Evolutionary conservation across 1,139 yeast genomes (phyloP).

Genomic region (Wickerhamomyces sp.): DNA sequence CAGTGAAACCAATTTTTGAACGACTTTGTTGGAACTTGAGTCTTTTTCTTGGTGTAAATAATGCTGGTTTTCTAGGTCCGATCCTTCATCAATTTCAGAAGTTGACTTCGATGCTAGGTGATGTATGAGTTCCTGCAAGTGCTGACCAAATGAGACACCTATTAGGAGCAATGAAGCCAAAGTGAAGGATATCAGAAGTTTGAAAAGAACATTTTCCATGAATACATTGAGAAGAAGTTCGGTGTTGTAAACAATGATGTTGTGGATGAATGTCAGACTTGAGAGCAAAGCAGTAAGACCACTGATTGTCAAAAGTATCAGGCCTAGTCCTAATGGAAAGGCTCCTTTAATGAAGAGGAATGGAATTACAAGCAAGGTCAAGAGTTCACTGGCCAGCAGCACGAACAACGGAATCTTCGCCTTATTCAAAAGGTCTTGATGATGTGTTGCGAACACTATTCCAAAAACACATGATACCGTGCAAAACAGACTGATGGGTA

Average conservation of each 20-base stretch:
- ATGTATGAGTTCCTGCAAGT: slow-evolving; percentile 3
- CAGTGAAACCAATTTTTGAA: slow-evolving; percentile 13
- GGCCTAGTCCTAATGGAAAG: not conserved
- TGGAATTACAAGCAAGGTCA: slow-evolving; percentile 10
- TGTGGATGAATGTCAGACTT: slow-evolving; percentile 14
- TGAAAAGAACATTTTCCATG: slow-evolving; percentile 3
- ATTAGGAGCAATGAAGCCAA: slow-evolving; percentile 12
- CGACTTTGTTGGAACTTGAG: not conserved
- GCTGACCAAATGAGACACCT: slow-evolving; percentile 16
- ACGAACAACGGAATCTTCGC: slow-evolving; percentile 6
- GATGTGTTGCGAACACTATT: no score
- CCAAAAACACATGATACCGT: slow-evolving; percentile 15
- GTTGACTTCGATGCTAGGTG: not conserved
- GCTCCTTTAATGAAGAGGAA: slow-evolving; percentile 1
- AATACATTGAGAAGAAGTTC: not conserved
- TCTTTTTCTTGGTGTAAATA: not conserved
- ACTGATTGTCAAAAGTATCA: no score
- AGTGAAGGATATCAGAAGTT: slow-evolving; percentile 11
- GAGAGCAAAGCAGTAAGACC: slow-evolving; percentile 17
- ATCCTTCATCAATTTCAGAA: not conserved
- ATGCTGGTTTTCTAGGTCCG: not conserved
- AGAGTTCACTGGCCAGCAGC: slow-evolving; percentile 14
- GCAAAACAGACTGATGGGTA: slow-evolving; percentile 4
- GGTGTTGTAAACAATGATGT: not conserved
- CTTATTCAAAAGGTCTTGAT: no score